These are phyloP conservation scores for Linum trigynum DNA, from an alignment of 345 rosid genomes.

Conservation along the genomic window DNA sequence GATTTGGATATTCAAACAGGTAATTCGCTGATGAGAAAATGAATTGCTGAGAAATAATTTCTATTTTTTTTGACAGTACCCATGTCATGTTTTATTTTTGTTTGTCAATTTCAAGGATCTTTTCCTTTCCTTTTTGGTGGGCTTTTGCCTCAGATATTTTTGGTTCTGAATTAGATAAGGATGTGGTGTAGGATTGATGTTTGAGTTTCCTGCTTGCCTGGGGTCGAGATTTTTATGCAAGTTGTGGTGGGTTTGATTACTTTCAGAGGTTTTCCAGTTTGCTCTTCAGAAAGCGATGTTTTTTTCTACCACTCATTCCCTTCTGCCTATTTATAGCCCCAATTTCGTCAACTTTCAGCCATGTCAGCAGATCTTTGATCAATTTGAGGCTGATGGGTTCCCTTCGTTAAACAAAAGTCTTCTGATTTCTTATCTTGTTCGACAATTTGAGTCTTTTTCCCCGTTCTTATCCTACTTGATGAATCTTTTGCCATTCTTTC, in stretches of 20 bases:
- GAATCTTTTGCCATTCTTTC: background rate
- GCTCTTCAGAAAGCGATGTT: background rate
- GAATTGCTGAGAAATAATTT: too few species aligned
- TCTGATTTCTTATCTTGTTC: background rate
- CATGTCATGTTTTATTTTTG: background rate
- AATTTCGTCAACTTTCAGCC: background rate
- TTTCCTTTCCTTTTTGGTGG: background rate
- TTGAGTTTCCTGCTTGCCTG: background rate
- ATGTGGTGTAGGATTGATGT: constrained; percentile 50
- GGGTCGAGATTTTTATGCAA: background rate
- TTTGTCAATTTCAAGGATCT: constrained; percentile 17
- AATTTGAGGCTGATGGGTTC: too few species aligned
- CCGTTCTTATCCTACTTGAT: background rate
- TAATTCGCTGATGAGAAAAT: too few species aligned
- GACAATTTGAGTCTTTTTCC: background rate
- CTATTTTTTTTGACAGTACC: background rate
- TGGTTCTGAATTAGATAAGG: constrained; percentile 16
- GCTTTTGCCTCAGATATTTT: constrained; percentile 9
- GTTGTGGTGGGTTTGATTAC: background rate
- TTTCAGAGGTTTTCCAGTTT: background rate
- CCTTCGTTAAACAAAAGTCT: background rate
- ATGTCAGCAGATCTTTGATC: too few species aligned
- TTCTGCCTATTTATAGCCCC: background rate
- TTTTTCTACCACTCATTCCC: background rate
- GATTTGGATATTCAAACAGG: too few species aligned